Base-by-base conservation (phyloP, 495 filamentous ascomycete genomes). In the Podospora pseudocomata region DNA sequence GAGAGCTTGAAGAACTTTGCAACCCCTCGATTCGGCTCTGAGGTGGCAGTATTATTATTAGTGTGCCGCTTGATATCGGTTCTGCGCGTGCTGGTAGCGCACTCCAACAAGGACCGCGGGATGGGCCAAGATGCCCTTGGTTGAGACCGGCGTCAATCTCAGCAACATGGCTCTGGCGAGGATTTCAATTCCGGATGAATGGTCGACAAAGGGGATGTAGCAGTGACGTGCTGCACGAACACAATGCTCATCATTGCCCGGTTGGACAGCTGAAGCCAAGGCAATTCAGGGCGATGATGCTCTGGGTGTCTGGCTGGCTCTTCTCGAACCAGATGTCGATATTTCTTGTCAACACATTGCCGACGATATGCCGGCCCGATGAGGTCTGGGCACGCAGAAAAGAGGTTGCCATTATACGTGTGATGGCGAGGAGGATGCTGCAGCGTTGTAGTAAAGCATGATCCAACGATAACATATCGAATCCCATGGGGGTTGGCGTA, bases 171-270 rank as follows among this genome's bases (percentile, higher is more conserved):
- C 39, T 13, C 16, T 26, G 27, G 23, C 9, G 60, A 30, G 30
- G 13, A 27, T 62, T 32, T 13, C 27, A 63, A 63, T 63, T 63
- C 61, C 61, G 61, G 61, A 63, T 63, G 61, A 63, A 63, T 63
- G 49, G 61, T 63, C 30, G 30, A 63, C 61, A 63, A 63, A 15
- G 19, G 61, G 61, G 61, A 63, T 32, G 60, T 63, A 44, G 60
- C 60, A 63, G 60, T 63, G 60, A 32, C 60, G 60, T 63, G 11
- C 60, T 63, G 60, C 60, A 63, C 18, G 60, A 63, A 5, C 18
- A 18, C 11, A 15, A 7, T 23, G 60, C 26, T 28, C 18, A 32
- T 16, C 18, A 18, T 11, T 60, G 30, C 30, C 30, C 30, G 30
- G 30, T 32, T 32, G 30, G 30, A 7, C 23, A 23, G 23, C 23